Evolutionary conservation across 495 filamentous ascomycete genomes (phyloP).

Genomic region (Penicillium steckii): DNA sequence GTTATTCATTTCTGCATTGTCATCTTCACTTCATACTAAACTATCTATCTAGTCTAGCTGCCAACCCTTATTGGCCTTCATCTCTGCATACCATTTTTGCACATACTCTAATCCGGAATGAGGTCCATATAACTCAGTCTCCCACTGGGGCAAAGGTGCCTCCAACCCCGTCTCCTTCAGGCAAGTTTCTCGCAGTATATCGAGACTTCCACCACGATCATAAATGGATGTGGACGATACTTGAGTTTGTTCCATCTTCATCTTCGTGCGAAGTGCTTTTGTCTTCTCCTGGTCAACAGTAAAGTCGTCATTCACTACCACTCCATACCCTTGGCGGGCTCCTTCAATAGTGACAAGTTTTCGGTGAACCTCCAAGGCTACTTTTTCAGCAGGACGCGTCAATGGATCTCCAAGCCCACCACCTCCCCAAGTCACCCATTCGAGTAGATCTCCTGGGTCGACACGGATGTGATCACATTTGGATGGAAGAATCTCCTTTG

Average conservation of each 20-base stretch:
- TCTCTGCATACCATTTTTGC: slow-evolving; percentile 29
- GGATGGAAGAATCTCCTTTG: slow-evolving; percentile 32
- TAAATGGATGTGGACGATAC: slow-evolving; percentile 20
- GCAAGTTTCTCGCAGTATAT: slow-evolving; percentile 29
- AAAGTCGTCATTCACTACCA: slow-evolving; percentile 34
- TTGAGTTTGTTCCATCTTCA: slow-evolving; percentile 18
- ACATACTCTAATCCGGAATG: slow-evolving; percentile 35
- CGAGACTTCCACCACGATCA: slow-evolving; percentile 40
- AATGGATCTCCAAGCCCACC: slow-evolving; percentile 51
- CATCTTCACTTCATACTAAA: background rate
- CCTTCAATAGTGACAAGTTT: slow-evolving; percentile 46
- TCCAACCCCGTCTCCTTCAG: slow-evolving; percentile 39
- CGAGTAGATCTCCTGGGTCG: slow-evolving; percentile 46
- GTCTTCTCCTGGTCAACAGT: slow-evolving; percentile 31
- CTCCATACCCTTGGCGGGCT: slow-evolving; percentile 42
- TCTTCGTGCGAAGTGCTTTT: slow-evolving; percentile 26
- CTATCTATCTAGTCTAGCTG: background rate
- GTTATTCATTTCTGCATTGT: no score
- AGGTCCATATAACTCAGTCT: slow-evolving; percentile 33
- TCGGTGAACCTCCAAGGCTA: slow-evolving; percentile 46
- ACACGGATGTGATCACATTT: slow-evolving; percentile 52
- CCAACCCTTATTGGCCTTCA: slow-evolving; percentile 6
- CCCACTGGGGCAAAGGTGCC: slow-evolving; percentile 36
- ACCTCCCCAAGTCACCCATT: slow-evolving; percentile 54
- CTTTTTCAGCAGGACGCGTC: slow-evolving; percentile 42